A percentile compares a stretch with the other conserved stretches of the same genome.
Evolutionary conservation across 257 asterid genomes (phyloP).

Genomic region (Salvia hispanica): DNA sequence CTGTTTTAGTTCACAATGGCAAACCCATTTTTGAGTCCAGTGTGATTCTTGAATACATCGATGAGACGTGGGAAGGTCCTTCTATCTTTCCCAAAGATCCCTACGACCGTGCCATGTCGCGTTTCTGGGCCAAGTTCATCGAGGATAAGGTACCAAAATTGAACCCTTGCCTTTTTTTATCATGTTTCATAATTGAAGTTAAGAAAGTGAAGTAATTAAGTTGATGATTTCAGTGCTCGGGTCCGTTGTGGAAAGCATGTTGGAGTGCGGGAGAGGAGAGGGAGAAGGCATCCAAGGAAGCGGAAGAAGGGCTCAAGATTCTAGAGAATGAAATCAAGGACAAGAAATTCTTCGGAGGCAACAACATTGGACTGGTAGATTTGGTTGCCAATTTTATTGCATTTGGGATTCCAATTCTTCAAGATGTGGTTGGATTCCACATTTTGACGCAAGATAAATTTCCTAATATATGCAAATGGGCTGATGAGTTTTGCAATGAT

Average conservation of each 20-base stretch:
- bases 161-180: not conserved
- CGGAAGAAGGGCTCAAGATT: slow-evolving; percentile 33
- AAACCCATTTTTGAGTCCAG: slow-evolving; percentile 48
- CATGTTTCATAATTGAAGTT: no score
- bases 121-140: slow-evolving; percentile 56
- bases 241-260: slow-evolving; percentile 28
- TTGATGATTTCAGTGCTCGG: not conserved
- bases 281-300: slow-evolving; percentile 55
- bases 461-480: slow-evolving; percentile 46
- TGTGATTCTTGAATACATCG: slow-evolving; percentile 56
- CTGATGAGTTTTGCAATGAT: slow-evolving; percentile 26
- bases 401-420: slow-evolving; percentile 33
- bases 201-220: no score
- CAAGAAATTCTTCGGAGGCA: slow-evolving; percentile 61
- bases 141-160: slow-evolving; percentile 49
- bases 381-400: slow-evolving; percentile 40
- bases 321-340: slow-evolving; percentile 45
- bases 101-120: slow-evolving; percentile 41
- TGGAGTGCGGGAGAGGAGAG: slow-evolving; percentile 43
- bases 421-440: slow-evolving; percentile 35
- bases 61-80: slow-evolving; percentile 46
- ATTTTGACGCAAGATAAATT: slow-evolving; percentile 43
- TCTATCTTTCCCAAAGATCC: slow-evolving; percentile 49
- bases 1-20: slow-evolving; percentile 50
- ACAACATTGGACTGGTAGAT: slow-evolving; percentile 46